A percentile compares a stretch with the other conserved stretches of the same genome.
phyloP scores from a whole-genome alignment of 306 rosid species.

The Cucurbita pepo region DNA sequence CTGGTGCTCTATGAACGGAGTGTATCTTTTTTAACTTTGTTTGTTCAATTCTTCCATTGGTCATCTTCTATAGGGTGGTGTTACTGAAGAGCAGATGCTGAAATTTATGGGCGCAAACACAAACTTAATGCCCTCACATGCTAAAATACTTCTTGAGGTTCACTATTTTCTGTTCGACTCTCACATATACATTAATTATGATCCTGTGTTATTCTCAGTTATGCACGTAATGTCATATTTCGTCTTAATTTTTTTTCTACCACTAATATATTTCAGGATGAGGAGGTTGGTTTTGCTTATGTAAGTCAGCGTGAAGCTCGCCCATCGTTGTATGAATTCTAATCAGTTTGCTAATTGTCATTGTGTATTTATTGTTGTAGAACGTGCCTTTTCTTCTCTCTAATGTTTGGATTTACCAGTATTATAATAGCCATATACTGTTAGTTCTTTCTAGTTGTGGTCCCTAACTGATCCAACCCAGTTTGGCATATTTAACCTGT shows the following conservation, averaged over 20 bases:
- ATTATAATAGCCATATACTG: background rate
- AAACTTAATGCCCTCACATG: conserved; percentile 45
- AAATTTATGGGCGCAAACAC: conserved; percentile 87
- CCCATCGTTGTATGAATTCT: conserved; percentile 77
- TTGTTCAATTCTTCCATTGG: background rate
- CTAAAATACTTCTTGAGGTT: conserved; percentile 84
- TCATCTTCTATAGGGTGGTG: conserved; percentile 46
- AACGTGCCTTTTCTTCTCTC: background rate
- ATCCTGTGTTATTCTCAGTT: conserved; percentile 1
- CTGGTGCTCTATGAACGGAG: background rate
- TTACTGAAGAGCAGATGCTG: conserved; percentile 94
- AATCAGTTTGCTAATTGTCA: conserved; percentile 5
- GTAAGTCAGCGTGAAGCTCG: conserved; percentile 80
- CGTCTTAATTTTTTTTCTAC: background rate
- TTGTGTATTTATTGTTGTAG: background rate
- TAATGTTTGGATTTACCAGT: background rate
- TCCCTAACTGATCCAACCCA: background rate
- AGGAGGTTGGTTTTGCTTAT: conserved; percentile 77
- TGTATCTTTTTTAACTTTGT: background rate
- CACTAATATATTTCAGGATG: conserved; percentile 43
- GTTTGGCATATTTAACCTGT: background rate
- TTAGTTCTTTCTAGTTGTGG: background rate
- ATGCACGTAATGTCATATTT: background rate
- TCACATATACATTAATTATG: conserved; percentile 4
- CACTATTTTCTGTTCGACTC: conserved; percentile 2